Evolutionary conservation across 2,329 filamentous ascomycete genomes (phyloP).

Genomic region (Elsinoe perseae): DNA sequence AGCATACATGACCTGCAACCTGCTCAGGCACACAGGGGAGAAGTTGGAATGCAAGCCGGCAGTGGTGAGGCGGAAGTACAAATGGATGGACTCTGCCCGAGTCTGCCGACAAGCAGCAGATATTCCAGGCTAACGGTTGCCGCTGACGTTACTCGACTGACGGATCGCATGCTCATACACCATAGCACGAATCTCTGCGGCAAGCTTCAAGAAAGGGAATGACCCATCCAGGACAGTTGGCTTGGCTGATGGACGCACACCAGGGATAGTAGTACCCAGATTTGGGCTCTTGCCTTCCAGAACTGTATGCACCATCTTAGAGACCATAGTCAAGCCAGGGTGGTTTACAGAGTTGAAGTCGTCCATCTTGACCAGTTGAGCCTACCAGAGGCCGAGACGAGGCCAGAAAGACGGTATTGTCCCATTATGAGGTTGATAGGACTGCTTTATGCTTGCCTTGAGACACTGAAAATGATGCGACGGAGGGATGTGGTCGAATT

Average conservation of each 20-base stretch:
- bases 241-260: background rate
- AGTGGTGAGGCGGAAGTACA: background rate
- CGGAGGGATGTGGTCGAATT: background rate
- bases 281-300: background rate
- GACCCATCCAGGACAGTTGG: background rate
- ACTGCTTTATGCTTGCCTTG: too few relatives aligned
- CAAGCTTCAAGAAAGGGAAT: slow-evolving; percentile 9
- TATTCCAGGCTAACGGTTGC: background rate
- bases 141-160: background rate
- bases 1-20: background rate
- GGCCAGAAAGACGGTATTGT: background rate
- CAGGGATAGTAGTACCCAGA: background rate
- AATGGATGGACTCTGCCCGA: background rate
- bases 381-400: too few relatives aligned
- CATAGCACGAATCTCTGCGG: slow-evolving; percentile 4
- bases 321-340: background rate
- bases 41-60: background rate
- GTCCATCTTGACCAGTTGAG: background rate
- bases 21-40: background rate
- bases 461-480: too few relatives aligned
- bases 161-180: background rate
- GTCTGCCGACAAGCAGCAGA: slow-evolving; percentile 1
- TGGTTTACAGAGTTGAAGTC: background rate
- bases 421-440: background rate
- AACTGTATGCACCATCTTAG: background rate